Base-by-base conservation (phyloP, 164 flowering plant species). In the Magnolia changhungtana region DNA sequence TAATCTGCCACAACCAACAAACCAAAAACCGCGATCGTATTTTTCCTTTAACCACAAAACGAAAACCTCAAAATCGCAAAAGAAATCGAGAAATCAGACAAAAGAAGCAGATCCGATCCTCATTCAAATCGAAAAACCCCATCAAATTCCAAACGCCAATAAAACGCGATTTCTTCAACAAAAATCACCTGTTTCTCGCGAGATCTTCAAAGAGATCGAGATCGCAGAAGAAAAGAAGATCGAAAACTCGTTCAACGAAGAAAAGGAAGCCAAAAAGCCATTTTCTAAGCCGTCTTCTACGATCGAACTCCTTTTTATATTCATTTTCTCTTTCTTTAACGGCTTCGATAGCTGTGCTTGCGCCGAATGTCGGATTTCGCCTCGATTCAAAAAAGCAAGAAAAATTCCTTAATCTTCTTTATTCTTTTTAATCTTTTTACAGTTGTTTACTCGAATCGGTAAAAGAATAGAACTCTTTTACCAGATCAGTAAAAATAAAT, bases 311-410 rank as follows among this genome's bases (percentile, higher is more conserved):
- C 21, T 50, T 64, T 4, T 64, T 65, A 2, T 20, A 18, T 49
- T 70, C 23, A 18, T 37, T 45, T 19, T 45, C 21, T 69, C 8
- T 63, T n/a, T n/a, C 52, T 70, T 50, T 18, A 70, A 16, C 13
- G 58, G 18, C 55, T 70, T 68, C 71, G 21, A 4, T 50, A 23
- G 27, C 11, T 21, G 10, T 18, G 55, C 23, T 50, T 55, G 61
- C 71, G 55, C 72, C 58, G 72, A 45, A 45, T 70, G 72, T 50
- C 72, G 72, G 72, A 70, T 70, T 50, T 45, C 55, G 3, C 72
- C n/a, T 7, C 45, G 2, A 50, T 70, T 49, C n/a, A 23, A 70
- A 70, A 70, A 19, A 19, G 14, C 23, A 18, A 50, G 29, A 50
- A 20, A 7, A 8, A 10, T 49, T 19, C 49, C 37, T 11, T 19